Conservation (phyloP, 208 protist species). For the Trypanosomatidae sp. region DNA sequence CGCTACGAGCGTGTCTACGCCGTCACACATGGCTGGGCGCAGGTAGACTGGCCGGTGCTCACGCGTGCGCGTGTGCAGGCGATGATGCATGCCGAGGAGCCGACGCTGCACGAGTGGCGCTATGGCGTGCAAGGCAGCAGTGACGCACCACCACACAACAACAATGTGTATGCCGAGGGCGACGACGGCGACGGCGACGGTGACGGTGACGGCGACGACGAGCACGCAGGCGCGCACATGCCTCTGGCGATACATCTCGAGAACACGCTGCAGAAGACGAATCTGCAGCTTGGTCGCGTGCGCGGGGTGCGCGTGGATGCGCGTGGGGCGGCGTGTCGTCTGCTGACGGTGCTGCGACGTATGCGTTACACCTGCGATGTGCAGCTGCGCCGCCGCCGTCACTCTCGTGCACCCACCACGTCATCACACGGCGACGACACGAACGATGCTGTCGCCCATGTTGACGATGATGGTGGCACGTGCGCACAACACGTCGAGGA, state of each 20-base stretch:
- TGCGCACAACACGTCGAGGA: constrained; percentile 31
- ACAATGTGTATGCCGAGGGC: constrained; percentile 5
- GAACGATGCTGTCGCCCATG: neutral
- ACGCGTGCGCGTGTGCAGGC: constrained; percentile 11
- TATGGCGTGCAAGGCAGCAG: too few relatives aligned
- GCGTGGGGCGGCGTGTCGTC: constrained; percentile 36
- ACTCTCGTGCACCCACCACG: too few relatives aligned
- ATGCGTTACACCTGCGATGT: constrained; percentile 69
- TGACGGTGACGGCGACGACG: constrained; percentile 10
- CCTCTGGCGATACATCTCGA: too few relatives aligned
- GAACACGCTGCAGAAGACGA: constrained; percentile 14
- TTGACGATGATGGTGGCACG: constrained; percentile 3
- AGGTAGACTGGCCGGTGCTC: constrained; percentile 31
- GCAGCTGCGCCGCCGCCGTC: too few relatives aligned
- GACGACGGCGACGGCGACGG: constrained; percentile 14
- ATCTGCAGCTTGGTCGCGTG: constrained; percentile 35
- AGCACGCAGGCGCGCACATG: constrained; percentile 6
- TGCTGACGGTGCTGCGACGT: constrained; percentile 42
- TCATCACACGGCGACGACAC: neutral
- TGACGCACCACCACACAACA: too few relatives aligned
- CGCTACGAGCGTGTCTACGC: constrained; percentile 44
- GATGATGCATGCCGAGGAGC: constrained; percentile 14
- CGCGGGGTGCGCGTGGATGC: constrained; percentile 19
- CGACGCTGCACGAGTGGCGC: too few relatives aligned
- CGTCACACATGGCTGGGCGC: constrained; percentile 20